Conservation (phyloP, 805 yeast species). For the Myxozyma melibiosi region DNA sequence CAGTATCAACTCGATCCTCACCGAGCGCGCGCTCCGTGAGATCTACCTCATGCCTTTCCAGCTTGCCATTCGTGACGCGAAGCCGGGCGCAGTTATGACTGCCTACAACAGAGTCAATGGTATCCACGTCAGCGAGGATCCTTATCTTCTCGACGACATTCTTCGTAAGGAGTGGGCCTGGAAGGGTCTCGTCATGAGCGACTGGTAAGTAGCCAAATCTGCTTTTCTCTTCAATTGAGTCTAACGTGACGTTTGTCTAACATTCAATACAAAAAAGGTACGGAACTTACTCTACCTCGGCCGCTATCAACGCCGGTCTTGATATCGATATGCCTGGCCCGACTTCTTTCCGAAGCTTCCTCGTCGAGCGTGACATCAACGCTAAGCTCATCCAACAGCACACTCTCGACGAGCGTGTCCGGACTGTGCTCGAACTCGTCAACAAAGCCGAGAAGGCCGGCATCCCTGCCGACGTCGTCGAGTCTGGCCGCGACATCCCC, state of each 20-base stretch:
- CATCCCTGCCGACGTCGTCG: constrained; percentile 46
- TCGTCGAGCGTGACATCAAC: constrained; percentile 48
- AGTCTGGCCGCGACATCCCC: constrained; percentile 40
- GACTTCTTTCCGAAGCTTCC: constrained; percentile 49
- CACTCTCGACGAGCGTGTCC: constrained; percentile 48
- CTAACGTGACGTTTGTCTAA: no score
- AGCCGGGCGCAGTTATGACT: constrained; percentile 62
- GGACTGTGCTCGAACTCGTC: constrained; percentile 52
- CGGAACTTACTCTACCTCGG: constrained; percentile 55
- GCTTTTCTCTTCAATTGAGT: no score
- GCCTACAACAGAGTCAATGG: constrained; percentile 67
- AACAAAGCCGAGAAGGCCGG: constrained; percentile 48
- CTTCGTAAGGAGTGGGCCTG: constrained; percentile 60
- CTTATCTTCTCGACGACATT: constrained; percentile 49
- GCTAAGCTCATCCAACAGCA: constrained; percentile 45
- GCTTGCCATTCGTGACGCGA: constrained; percentile 54
- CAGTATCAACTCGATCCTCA: constrained; percentile 51
- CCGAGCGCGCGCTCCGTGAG: constrained; percentile 66
- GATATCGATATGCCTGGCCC: constrained; percentile 74
- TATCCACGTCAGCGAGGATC: constrained; percentile 55
- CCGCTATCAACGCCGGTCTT: constrained; percentile 56
- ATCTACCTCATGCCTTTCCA: constrained; percentile 66
- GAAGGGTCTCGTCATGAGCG: constrained; percentile 61
- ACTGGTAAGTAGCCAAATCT: no score
- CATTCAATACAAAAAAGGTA: no score